Conservation (phyloP, 2,329 filamentous ascomycete species). For the Paracorniculantispora psalliotae region DNA sequence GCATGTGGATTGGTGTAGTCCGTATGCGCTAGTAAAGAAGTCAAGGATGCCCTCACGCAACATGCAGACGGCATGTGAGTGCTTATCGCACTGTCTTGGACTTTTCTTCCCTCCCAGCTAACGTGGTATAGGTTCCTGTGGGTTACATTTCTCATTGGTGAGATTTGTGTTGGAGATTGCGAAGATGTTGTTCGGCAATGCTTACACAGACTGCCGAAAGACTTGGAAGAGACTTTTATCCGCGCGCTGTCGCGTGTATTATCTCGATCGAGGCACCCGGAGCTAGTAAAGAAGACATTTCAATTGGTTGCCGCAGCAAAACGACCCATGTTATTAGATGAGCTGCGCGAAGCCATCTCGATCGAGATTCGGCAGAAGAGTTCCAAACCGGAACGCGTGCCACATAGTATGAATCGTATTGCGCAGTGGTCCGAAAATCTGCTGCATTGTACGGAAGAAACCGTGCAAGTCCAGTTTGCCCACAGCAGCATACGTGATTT, state of each 20-base stretch:
- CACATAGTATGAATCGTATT: slow-evolving; percentile 26
- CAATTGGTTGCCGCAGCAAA: slow-evolving; percentile 26
- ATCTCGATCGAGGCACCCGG: background rate
- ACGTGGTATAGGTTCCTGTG: slow-evolving; percentile 40
- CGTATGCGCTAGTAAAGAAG: too few relatives aligned
- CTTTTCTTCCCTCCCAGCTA: too few relatives aligned
- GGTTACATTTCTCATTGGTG: slow-evolving; percentile 32
- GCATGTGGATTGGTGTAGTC: too few relatives aligned
- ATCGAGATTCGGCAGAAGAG: slow-evolving; percentile 26
- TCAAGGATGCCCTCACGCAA: too few relatives aligned
- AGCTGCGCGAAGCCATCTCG: slow-evolving; percentile 33
- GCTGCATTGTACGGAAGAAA: slow-evolving; percentile 27
- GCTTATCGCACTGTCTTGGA: too few relatives aligned
- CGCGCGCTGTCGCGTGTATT: background rate
- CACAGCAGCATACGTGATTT: slow-evolving; percentile 21
- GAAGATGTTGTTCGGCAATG: slow-evolving; percentile 20
- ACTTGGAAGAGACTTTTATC: background rate
- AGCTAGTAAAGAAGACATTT: background rate
- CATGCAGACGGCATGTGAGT: too few relatives aligned
- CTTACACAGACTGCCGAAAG: background rate
- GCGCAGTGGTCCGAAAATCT: slow-evolving; percentile 30
- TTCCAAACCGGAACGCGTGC: background rate
- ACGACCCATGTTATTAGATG: slow-evolving; percentile 27
- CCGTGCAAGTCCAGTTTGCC: slow-evolving; percentile 27
- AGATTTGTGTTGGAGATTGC: slow-evolving; percentile 27